Conservation (phyloP, 2,329 filamentous ascomycete genomes). For the Coniella vitis region DNA sequence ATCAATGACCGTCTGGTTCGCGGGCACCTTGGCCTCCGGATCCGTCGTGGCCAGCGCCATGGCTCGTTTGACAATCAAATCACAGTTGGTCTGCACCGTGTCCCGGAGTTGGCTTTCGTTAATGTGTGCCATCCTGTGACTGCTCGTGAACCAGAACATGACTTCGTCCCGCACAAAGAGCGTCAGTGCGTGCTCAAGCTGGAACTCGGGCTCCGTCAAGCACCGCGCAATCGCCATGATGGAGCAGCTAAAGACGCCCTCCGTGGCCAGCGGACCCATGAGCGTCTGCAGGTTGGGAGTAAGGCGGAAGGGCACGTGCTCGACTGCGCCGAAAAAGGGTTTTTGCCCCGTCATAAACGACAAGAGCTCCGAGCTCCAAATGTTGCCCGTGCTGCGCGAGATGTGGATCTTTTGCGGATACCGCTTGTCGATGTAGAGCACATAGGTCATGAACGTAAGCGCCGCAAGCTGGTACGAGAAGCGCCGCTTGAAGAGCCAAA, state of each 20-base stretch:
- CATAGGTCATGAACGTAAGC: constrained; percentile 97
- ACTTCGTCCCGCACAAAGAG: constrained; percentile 97
- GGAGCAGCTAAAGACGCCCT: constrained; percentile 91
- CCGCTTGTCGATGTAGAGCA: constrained; percentile 93
- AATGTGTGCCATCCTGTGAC: constrained; percentile 55
- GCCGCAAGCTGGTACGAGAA: constrained; percentile 94
- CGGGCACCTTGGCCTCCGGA: constrained; percentile 77
- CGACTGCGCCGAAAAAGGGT: constrained; percentile 88
- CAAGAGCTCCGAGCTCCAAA: constrained; percentile 94
- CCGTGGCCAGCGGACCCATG: constrained; percentile 91
- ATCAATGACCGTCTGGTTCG: constrained; percentile 96
- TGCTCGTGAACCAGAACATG: constrained; percentile 89
- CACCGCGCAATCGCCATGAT: constrained; percentile 96
- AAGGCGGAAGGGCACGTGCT: constrained; percentile 93
- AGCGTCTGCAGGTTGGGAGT: constrained; percentile 93
- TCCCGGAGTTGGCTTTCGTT: constrained; percentile 62
- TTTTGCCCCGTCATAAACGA: constrained; percentile 79
- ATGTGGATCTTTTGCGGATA: constrained; percentile 96
- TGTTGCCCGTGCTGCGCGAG: constrained; percentile 76
- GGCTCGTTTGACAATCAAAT: constrained; percentile 86
- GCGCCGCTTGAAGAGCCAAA: constrained; percentile 97
- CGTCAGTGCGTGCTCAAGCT: constrained; percentile 90
- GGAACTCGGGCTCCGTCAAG: constrained; percentile 79
- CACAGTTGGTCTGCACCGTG: constrained; percentile 62
- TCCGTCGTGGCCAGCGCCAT: constrained; percentile 68